Evolutionary conservation across 2,329 filamentous ascomycete genomes (phyloP).

Genomic region (Penicillium verrucosum): DNA sequence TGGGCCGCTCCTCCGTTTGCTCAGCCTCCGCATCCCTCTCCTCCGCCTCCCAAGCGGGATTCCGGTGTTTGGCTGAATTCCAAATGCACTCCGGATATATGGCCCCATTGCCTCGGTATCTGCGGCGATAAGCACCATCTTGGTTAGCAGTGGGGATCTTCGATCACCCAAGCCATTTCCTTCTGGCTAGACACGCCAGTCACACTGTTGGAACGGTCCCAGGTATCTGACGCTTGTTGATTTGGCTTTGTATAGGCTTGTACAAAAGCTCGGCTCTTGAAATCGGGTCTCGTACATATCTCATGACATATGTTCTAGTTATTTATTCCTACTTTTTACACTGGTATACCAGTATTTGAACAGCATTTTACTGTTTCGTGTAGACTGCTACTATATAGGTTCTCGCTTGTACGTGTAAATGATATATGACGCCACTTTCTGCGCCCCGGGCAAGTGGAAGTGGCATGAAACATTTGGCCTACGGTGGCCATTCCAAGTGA

Average conservation of each 20-base stretch:
- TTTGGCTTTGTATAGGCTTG: neutral
- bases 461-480: too few relatives aligned
- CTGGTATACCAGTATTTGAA: neutral
- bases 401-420: neutral
- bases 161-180: neutral
- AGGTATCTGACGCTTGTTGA: neutral
- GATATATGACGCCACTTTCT: neutral
- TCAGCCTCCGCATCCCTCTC: neutral
- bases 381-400: neutral
- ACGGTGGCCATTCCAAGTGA: neutral
- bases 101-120: neutral
- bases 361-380: neutral
- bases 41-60: neutral
- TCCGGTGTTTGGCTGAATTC: neutral
- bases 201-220: neutral
- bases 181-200: neutral
- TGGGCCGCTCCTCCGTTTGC: neutral
- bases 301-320: neutral
- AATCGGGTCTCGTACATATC: neutral
- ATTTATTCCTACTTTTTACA: neutral
- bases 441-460: neutral
- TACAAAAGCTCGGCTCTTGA: neutral
- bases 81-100: neutral
- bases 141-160: neutral
- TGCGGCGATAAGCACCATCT: neutral